These are phyloP conservation scores for Amanita thiersii DNA, from an alignment of 768 basidiomycete genomes.

Conservation along the genomic window DNA sequence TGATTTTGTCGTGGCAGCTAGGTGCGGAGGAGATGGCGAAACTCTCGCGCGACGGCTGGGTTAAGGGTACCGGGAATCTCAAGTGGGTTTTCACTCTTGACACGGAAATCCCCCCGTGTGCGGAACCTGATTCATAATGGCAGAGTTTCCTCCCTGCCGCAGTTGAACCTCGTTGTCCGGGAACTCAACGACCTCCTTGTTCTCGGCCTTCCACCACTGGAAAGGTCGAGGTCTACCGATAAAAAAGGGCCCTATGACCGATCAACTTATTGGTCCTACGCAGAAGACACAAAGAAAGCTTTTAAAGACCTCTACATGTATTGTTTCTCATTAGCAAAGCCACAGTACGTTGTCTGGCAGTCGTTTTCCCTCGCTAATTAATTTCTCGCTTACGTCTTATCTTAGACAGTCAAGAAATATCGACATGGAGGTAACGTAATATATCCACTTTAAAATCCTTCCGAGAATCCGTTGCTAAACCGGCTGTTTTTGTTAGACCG, in stretches of 20 bases:
- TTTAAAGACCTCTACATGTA: slow-evolving; percentile 65
- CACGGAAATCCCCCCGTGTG: not conserved
- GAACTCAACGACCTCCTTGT: slow-evolving; percentile 65
- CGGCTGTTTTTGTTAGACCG: slow-evolving; percentile 35
- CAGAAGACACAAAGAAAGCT: slow-evolving; percentile 36
- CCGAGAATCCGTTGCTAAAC: not conserved
- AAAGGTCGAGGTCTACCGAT: slow-evolving; percentile 29
- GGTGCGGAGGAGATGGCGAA: slow-evolving; percentile 67
- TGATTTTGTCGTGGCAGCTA: slow-evolving; percentile 73
- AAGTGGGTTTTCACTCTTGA: slow-evolving; percentile 20
- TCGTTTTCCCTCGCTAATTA: not conserved
- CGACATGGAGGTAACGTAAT: slow-evolving; percentile 64
- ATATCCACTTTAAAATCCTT: not conserved
- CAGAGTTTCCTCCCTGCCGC: slow-evolving; percentile 36
- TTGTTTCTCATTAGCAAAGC: slow-evolving; percentile 65
- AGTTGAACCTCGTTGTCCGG: slow-evolving; percentile 39
- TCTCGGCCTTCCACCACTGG: slow-evolving; percentile 32
- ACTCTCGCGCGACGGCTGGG: slow-evolving; percentile 64
- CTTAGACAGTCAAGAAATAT: slow-evolving; percentile 64
- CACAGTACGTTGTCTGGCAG: slow-evolving; percentile 50
- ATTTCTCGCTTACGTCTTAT: not conserved
- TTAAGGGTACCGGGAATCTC: slow-evolving; percentile 36
- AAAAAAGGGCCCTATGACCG: slow-evolving; percentile 48
- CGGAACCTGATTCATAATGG: slow-evolving; percentile 1
- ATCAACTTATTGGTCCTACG: slow-evolving; percentile 40